Conservation (phyloP, 225 moss, liverwort and hornwort genomes). For the Physcomitrium patens region DNA sequence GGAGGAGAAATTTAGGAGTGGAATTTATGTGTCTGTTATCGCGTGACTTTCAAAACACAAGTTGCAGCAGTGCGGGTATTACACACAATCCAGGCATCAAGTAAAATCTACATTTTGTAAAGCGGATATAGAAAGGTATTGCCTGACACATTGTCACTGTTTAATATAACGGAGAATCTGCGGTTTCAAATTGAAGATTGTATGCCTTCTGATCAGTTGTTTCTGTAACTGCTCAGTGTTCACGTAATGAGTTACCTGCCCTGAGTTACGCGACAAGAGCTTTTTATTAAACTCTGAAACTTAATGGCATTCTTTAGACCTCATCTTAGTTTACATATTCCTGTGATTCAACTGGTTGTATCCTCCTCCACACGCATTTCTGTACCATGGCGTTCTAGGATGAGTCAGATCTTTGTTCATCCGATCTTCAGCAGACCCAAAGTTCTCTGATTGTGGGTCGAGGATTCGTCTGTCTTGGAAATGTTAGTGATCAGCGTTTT, state of each 20-base stretch:
- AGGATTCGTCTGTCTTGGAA: background rate
- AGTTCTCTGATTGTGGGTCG: slow-evolving; percentile 5
- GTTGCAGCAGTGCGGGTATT: slow-evolving; percentile 25
- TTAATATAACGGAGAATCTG: background rate
- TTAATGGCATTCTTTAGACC: slow-evolving; percentile 16
- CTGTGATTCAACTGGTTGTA: background rate
- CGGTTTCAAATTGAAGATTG: slow-evolving; percentile 16
- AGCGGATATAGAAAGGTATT: slow-evolving; percentile 20
- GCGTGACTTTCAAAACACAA: background rate
- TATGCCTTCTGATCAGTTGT: background rate
- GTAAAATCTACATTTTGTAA: background rate
- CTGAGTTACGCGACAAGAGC: slow-evolving; percentile 1
- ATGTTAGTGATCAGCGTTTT: background rate
- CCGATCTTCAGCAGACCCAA: background rate
- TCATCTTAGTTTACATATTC: background rate
- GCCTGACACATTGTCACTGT: background rate
- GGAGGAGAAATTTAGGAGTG: slow-evolving; percentile 24
- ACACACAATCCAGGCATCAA: slow-evolving; percentile 18
- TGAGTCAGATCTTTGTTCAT: background rate
- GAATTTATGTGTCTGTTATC: slow-evolving; percentile 8
- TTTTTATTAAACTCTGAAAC: background rate
- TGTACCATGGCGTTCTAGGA: background rate
- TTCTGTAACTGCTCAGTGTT: background rate
- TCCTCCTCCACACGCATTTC: background rate
- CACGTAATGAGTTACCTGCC: background rate